Conservation (phyloP, 1,284 basidiomycete species). For the Trichosporon coremiiforme region DNA sequence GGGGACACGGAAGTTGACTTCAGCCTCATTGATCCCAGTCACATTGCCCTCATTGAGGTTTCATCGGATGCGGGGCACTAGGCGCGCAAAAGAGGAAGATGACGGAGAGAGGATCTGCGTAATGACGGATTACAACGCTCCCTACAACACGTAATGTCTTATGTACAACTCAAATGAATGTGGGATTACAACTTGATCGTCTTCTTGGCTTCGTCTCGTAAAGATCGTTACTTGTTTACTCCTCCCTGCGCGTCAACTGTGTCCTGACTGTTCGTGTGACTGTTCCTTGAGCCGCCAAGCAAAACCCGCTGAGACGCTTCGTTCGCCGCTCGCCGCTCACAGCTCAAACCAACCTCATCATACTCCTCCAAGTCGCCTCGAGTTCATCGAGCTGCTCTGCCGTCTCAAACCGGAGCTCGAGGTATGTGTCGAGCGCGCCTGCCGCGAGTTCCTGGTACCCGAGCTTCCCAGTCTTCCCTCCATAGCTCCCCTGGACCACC, state of each 20-base stretch:
- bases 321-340: background rate
- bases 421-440: background rate
- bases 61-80: background rate
- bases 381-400: background rate
- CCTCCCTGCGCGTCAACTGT: background rate
- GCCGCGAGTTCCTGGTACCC: background rate
- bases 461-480: background rate
- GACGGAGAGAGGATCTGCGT: background rate
- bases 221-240: background rate
- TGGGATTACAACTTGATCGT: background rate
- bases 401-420: background rate
- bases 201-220: too few relatives aligned
- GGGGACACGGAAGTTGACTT: background rate
- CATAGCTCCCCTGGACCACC: background rate
- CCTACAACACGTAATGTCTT: background rate
- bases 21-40: background rate
- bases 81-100: too few relatives aligned
- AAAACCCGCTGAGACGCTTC: too few relatives aligned
- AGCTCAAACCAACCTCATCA: constrained; percentile 8
- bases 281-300: too few relatives aligned
- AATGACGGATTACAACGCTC: background rate
- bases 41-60: constrained; percentile 10
- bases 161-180: background rate
- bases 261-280: background rate
- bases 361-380: background rate